A percentile compares a stretch with the other conserved stretches of the same genome.
phyloP scores from a whole-genome alignment of 768 basidiomycete species.

The Lyophyllum decastes region DNA sequence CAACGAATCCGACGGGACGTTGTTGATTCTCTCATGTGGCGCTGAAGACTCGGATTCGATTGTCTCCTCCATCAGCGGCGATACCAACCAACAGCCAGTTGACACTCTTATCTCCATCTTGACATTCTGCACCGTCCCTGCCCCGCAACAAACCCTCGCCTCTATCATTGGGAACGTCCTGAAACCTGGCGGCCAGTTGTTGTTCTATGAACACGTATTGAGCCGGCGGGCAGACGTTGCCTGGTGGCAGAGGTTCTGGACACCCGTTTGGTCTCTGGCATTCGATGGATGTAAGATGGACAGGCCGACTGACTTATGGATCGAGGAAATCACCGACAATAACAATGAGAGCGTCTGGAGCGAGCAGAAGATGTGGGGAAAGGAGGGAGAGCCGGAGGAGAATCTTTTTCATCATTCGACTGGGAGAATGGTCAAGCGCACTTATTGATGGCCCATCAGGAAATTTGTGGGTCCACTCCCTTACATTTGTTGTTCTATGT shows the following conservation, averaged over 20 bases:
- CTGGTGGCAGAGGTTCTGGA: slow-evolving; percentile 77
- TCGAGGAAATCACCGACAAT: slow-evolving; percentile 32
- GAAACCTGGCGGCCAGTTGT: slow-evolving; percentile 61
- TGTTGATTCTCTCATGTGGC: slow-evolving; percentile 62
- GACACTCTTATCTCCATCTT: slow-evolving; percentile 69
- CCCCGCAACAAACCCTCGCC: slow-evolving; percentile 48
- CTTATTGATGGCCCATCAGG: not conserved
- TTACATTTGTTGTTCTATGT: not conserved
- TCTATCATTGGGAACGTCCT: slow-evolving; percentile 53
- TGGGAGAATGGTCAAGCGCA: slow-evolving; percentile 56
- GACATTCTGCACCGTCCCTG: slow-evolving; percentile 65
- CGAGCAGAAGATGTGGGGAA: slow-evolving; percentile 44
- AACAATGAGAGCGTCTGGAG: slow-evolving; percentile 46
- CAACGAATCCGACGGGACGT: slow-evolving; percentile 36
- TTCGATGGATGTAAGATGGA: slow-evolving; percentile 71
- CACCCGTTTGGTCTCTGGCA: slow-evolving; percentile 60
- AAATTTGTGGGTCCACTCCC: not conserved
- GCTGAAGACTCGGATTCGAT: slow-evolving; percentile 60
- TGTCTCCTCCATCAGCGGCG: slow-evolving; percentile 29
- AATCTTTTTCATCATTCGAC: slow-evolving; percentile 59
- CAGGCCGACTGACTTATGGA: slow-evolving; percentile 52
- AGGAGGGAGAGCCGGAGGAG: slow-evolving; percentile 56
- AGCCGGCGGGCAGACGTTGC: slow-evolving; percentile 53
- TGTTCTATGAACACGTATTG: slow-evolving; percentile 74
- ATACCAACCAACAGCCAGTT: slow-evolving; percentile 28